These are phyloP conservation scores for Pugionium dolabratum DNA, from an alignment of 345 rosid genomes.

Conservation along the genomic window DNA sequence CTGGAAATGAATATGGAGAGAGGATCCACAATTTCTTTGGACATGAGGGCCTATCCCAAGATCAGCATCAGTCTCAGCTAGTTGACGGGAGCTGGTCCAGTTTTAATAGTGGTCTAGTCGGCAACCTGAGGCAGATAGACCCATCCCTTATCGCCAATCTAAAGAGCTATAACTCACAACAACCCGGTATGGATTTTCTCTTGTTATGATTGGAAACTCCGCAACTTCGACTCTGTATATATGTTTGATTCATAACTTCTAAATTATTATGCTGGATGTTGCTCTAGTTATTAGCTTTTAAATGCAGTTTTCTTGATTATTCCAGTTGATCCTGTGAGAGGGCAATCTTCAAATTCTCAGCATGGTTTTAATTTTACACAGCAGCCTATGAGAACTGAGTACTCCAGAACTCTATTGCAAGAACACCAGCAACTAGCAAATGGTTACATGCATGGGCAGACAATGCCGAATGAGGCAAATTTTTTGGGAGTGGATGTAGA, in stretches of 20 bases:
- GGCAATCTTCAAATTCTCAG: constrained; percentile 54
- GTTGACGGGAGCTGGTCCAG: constrained; percentile 67
- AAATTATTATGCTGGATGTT: constrained; percentile 20
- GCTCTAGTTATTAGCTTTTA: constrained; percentile 10
- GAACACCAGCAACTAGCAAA: constrained; percentile 54
- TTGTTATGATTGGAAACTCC: background rate
- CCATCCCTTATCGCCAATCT: constrained; percentile 52
- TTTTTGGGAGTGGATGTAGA: constrained; percentile 63
- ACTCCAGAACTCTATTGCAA: constrained; percentile 56
- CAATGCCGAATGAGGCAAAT: constrained; percentile 62
- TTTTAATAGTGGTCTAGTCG: constrained; percentile 57
- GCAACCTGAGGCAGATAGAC: constrained; percentile 65
- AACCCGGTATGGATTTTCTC: constrained; percentile 56
- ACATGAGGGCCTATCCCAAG: constrained; percentile 68
- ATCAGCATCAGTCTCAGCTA: constrained; percentile 62
- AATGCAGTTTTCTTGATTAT: constrained; percentile 39
- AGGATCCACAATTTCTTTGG: constrained; percentile 87
- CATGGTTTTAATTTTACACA: constrained; percentile 60
- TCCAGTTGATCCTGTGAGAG: constrained; percentile 64
- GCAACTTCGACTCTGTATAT: background rate
- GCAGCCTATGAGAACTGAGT: constrained; percentile 56
- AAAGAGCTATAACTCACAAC: constrained; percentile 57
- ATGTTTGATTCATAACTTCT: constrained; percentile 2
- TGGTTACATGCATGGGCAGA: constrained; percentile 67
- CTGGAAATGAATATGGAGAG: constrained; percentile 97